These are phyloP conservation scores for Chenopodium album DNA, from an alignment of 148 eudicot species.

Conservation along the genomic window DNA sequence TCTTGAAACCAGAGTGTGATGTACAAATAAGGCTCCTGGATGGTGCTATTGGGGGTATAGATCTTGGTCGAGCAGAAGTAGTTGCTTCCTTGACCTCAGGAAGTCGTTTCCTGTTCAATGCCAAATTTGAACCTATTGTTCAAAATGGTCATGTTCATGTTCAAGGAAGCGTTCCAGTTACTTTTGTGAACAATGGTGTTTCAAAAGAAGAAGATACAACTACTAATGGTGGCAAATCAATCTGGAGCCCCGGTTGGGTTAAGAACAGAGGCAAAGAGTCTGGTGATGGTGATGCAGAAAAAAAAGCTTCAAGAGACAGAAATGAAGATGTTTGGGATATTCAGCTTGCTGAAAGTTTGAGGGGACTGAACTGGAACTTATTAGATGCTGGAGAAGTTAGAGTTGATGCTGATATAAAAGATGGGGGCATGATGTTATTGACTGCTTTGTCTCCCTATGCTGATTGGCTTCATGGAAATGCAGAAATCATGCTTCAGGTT, in stretches of 20 bases:
- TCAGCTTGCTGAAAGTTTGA: slow-evolving; percentile 88
- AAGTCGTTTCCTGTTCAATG: slow-evolving; percentile 95
- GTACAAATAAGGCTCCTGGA: slow-evolving; percentile 97
- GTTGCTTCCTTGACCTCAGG: slow-evolving; percentile 95
- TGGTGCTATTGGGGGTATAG: slow-evolving; percentile 96
- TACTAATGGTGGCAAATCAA: slow-evolving; percentile 56
- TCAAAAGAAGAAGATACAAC: slow-evolving; percentile 65
- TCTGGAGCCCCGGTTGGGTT: slow-evolving; percentile 78
- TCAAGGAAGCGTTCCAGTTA: slow-evolving; percentile 95
- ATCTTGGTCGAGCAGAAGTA: slow-evolving; percentile 96
- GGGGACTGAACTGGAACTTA: slow-evolving; percentile 89
- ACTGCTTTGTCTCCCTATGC: slow-evolving; percentile 97
- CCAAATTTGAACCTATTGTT: slow-evolving; percentile 90
- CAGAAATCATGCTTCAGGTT: slow-evolving; percentile 97
- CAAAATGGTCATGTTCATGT: slow-evolving; percentile 98
- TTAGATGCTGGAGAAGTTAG: slow-evolving; percentile 97
- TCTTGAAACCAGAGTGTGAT: slow-evolving; percentile 96
- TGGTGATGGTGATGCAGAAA: slow-evolving; percentile 59
- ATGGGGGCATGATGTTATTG: slow-evolving; percentile 97
- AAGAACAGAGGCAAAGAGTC: slow-evolving; percentile 61
- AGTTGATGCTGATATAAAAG: slow-evolving; percentile 99
- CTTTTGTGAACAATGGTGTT: slow-evolving; percentile 51
- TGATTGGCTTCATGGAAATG: slow-evolving; percentile 94
- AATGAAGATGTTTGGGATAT: slow-evolving; percentile 90
- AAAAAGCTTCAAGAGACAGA: slow-evolving; percentile 70